These are phyloP conservation scores for Debaryomyces robertsiae DNA, from an alignment of 1,139 yeast species.

Conservation along the genomic window DNA sequence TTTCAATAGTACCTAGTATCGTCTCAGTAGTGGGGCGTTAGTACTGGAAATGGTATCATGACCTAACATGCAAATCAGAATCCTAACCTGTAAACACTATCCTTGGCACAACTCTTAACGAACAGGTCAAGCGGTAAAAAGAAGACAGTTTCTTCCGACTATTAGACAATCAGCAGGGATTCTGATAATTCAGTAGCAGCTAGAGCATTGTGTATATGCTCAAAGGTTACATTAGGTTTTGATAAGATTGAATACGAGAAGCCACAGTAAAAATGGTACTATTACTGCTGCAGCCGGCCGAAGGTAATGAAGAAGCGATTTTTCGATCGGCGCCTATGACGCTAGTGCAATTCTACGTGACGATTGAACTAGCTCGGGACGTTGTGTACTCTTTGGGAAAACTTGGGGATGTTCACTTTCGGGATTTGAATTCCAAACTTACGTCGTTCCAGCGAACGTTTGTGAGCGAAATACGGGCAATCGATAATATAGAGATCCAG, in stretches of 20 bases:
- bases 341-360: slow-evolving; percentile 85
- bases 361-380: slow-evolving; percentile 89
- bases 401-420: slow-evolving; percentile 81
- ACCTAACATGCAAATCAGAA: slow-evolving; percentile 2
- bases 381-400: slow-evolving; percentile 81
- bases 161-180: neutral
- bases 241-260: too few species aligned
- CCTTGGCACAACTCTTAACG: slow-evolving; percentile 1
- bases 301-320: slow-evolving; percentile 26
- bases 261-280: neutral
- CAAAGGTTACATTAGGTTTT: too few species aligned
- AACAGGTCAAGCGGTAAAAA: slow-evolving; percentile 2
- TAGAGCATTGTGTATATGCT: too few species aligned
- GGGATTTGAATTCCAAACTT: slow-evolving; percentile 80
- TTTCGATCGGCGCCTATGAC: slow-evolving; percentile 91
- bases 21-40: neutral
- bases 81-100: slow-evolving; percentile 1
- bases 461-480: slow-evolving; percentile 73
- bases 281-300: slow-evolving; percentile 7
- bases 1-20: neutral
- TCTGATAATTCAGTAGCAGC: neutral
- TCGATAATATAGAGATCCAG: slow-evolving; percentile 35
- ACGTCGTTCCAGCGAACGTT: slow-evolving; percentile 87
- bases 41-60: neutral
- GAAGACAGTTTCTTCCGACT: too few species aligned